These are phyloP conservation scores for Rhizophora apiculata DNA, from an alignment of 345 rosid species.

Conservation along the genomic window DNA sequence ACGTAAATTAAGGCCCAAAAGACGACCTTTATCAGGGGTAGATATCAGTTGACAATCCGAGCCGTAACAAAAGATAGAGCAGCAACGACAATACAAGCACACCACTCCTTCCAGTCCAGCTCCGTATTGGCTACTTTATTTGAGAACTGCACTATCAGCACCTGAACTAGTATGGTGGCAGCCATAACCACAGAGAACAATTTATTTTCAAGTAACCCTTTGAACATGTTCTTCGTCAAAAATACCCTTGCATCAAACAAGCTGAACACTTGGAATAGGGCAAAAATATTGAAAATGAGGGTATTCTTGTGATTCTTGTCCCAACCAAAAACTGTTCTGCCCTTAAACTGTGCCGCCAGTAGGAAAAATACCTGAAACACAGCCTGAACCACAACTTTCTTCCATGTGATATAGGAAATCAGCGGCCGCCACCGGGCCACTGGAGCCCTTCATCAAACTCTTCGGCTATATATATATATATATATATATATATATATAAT, in stretches of 20 bases:
- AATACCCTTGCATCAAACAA: slow-evolving; percentile 72
- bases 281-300: slow-evolving; percentile 82
- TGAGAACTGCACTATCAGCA: slow-evolving; percentile 64
- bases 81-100: slow-evolving; percentile 20
- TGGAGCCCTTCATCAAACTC: slow-evolving; percentile 50
- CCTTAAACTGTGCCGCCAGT: slow-evolving; percentile 53
- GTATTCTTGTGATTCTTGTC: slow-evolving; percentile 53
- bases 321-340: slow-evolving; percentile 53
- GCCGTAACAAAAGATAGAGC: slow-evolving; percentile 19
- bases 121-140: slow-evolving; percentile 34
- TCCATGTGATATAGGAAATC: slow-evolving; percentile 23
- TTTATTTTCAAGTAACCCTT: slow-evolving; percentile 61
- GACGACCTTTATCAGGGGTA: accelerated
- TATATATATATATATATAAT: no score
- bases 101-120: slow-evolving; percentile 24
- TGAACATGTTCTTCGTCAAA: slow-evolving; percentile 67
- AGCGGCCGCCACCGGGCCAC: slow-evolving; percentile 36
- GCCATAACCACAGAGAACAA: slow-evolving; percentile 54
- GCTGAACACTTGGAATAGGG: slow-evolving; percentile 80
- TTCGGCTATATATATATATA: no score
- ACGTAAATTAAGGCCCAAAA: no score
- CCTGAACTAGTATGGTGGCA: slow-evolving; percentile 67
- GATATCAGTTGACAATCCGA: slow-evolving; percentile 6
- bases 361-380: slow-evolving; percentile 53
- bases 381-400: slow-evolving; percentile 13